Base-by-base conservation (phyloP, 805 yeast genomes). In the Ogataea kodamae region DNA sequence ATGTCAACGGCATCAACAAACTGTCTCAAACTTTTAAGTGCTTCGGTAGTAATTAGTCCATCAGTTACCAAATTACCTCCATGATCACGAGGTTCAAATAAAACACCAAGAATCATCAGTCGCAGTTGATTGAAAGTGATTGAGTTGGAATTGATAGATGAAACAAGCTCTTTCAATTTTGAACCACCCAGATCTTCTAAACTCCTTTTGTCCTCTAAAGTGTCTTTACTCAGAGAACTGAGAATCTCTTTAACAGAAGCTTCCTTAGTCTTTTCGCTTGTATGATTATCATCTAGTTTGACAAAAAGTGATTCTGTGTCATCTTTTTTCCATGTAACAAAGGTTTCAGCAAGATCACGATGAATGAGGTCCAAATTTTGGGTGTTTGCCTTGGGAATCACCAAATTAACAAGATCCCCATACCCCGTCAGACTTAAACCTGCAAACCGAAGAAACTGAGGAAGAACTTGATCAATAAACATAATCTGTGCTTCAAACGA, bases 381-480 rank as follows among this genome's bases (percentile, higher is more conserved):
- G 3, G 17, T 6, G 10, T 24, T 25, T 2, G 23, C 10, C 3
- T 33, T 23, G 3, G 40, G 33, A 5, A 39, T 20, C 9, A 37
- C 14, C 6, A 28, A 26, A 2, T 32, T 32, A 7, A 34, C n/a
- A 12, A 43, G n/a, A 8, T 34, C 17, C 3, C 33, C 35, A 5
- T 35, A 15, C 7, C 25, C n/a, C 35, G 64, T 71, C 3, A 67
- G 42, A 24, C 65, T 43, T 6, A 68, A 54, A 22, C 64, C 73
- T 29, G 52, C 41, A 10, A 45, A 29, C 2, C 30, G 31, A 5
- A 54, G 12, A 30, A 35, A 55, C 12, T 42, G 33, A 1, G 46
- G 37, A 4, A 56, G 19, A 1, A 47, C 42, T 5, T 37, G 24
- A 4, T 45, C 43, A 42, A 47, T 32, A 45, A 35, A 35, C 49